These are phyloP conservation scores for Salvia hispanica DNA, from an alignment of 257 asterid genomes.

Conservation along the genomic window DNA sequence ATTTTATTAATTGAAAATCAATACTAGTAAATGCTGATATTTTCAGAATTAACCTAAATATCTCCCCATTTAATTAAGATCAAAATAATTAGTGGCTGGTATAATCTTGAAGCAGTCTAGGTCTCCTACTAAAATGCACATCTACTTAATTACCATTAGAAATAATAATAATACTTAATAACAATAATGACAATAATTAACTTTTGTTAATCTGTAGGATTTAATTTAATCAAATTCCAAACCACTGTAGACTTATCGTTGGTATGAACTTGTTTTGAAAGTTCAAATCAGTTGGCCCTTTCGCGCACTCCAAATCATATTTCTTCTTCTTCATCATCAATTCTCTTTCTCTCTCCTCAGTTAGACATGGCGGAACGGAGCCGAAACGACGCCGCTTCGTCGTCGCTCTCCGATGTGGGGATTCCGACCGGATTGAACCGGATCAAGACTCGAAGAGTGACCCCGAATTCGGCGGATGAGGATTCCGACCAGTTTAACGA, in stretches of 20 bases:
- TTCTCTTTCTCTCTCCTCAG: constrained; percentile 8
- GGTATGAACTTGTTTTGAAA: constrained; percentile 1
- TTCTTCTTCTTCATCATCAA: background rate
- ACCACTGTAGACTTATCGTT: background rate
- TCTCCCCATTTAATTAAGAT: constrained; percentile 5
- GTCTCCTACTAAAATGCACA: constrained; percentile 23
- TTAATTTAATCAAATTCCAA: background rate
- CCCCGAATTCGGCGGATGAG: constrained; percentile 44
- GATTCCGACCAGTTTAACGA: constrained; percentile 56
- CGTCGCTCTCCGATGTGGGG: constrained; percentile 47
- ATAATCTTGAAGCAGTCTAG: constrained; percentile 24
- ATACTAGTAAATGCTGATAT: background rate
- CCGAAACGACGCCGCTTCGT: constrained; percentile 49
- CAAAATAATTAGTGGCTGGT: constrained; percentile 18
- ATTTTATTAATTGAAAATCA: background rate
- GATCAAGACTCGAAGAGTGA: constrained; percentile 75
- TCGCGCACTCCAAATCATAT: constrained; percentile 37
- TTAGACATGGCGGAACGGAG: constrained; percentile 59
- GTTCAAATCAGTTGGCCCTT: constrained; percentile 18
- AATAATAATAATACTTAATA: background rate
- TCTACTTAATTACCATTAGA: background rate
- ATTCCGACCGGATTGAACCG: constrained; percentile 93
- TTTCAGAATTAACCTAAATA: background rate
- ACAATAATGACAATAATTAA: too few species aligned
- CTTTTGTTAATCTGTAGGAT: background rate